Evolutionary conservation across 306 rosid genomes (phyloP).

Genomic region (Lathyrus aphaca): DNA sequence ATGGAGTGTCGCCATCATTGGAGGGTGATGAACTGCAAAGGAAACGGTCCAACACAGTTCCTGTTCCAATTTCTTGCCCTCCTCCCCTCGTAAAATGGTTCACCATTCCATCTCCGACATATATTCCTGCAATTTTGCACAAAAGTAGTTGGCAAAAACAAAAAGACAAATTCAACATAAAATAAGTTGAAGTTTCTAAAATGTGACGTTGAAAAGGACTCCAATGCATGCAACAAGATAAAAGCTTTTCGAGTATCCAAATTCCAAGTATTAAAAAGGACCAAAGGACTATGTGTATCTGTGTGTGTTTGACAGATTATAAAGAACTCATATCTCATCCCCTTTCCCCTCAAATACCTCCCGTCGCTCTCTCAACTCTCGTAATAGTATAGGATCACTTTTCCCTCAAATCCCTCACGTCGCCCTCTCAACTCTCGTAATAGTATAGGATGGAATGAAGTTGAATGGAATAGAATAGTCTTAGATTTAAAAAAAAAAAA

Average conservation of each 20-base stretch:
- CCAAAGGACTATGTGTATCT: background rate
- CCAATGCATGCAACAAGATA: constrained; percentile 14
- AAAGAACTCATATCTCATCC: background rate
- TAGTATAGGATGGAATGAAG: background rate
- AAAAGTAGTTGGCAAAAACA: constrained; percentile 35
- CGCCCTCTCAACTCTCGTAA: no score
- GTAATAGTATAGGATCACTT: no score
- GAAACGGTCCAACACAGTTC: constrained; percentile 63
- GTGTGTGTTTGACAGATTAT: background rate
- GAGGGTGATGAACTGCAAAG: constrained; percentile 63
- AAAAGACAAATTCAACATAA: constrained; percentile 29
- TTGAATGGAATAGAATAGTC: background rate
- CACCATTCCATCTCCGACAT: constrained; percentile 69
- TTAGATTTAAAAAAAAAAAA: background rate
- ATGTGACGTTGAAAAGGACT: background rate
- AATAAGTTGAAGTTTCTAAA: constrained; percentile 12
- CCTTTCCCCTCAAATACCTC: background rate
- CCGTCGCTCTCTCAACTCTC: background rate
- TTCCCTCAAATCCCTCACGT: no score
- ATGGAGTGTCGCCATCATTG: constrained; percentile 52
- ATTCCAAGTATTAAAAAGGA: background rate
- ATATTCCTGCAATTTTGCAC: constrained; percentile 60
- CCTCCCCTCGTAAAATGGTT: constrained; percentile 84
- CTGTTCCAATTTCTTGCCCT: constrained; percentile 78
- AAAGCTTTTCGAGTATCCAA: background rate